Evolutionary conservation across 768 basidiomycete species (phyloP), one percentile per base, ranked within the genome.

Genomic region (Mycena latifolia): DNA sequence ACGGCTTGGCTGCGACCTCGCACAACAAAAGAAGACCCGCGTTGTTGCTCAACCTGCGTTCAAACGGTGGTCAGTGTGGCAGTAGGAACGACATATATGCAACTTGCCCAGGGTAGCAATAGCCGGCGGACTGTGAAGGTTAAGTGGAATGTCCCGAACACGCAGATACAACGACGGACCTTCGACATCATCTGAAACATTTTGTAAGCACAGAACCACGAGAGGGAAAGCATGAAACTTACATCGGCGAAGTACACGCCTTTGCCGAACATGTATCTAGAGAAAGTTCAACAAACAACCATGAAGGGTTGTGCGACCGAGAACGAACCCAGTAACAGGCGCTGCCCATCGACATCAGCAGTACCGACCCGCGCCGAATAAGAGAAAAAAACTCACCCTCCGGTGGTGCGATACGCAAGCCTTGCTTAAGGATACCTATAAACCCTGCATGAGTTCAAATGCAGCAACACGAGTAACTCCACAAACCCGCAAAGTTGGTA

Each of bases 231-330:
- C 25, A 39, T 48, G 48, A 17, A 31, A 66, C 84, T 72, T 66
- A 87, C 86, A 75, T 89, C 88, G 6, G 88, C 88, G 59, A 89
- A 88, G 73, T 89, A 89, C 37, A 88, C 85, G 47, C 87, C 88
- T 75, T 89, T 89, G 56, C 88, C 88, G 72, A 89, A 89, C 88
- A 89, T 89, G 72, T 87, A 88, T 48, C 67, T 67, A 43, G 24
- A n/a, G 25, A 25, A 17, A 12, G 6, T 47, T 61, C 22, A 62
- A 54, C 29, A 37, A 28, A n/a, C n/a, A n/a, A n/a, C n/a, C n/a
- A n/a, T n/a, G n/a, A n/a, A n/a, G n/a, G n/a, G 9, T 25, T 20
- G 24, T 5, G 45, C 12, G 6, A 12, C 5, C 5, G 31, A 11
- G 14, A 27, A 62, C 60, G 17, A 5, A 67, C 71, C 84, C 86